Percentiles rank a stretch among this genome's conserved stretches.
Conservation (phyloP, 768 basidiomycete species). For the Rhizopogon salebrosus region DNA sequence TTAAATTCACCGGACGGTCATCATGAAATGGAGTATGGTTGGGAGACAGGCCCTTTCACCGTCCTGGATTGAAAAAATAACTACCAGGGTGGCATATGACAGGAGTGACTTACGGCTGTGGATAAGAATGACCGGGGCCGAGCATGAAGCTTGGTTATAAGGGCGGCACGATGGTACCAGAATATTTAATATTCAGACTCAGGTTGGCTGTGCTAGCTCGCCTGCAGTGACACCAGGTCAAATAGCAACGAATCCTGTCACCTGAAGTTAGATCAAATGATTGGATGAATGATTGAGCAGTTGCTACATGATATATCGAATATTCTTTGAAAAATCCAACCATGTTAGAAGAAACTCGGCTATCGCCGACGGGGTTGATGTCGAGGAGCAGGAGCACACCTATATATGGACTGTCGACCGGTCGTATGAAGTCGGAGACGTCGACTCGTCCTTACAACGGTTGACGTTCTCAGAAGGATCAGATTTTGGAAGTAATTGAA, state of each 20-base stretch:
- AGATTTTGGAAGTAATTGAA: background rate
- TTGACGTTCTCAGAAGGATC: background rate
- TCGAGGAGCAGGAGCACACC: too few relatives aligned
- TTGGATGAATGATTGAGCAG: background rate
- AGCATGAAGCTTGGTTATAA: background rate
- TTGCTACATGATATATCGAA: background rate
- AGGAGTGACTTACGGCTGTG: background rate
- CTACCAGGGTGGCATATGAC: background rate
- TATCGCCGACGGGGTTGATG: background rate
- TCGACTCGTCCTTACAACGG: background rate
- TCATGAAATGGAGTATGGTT: too few relatives aligned
- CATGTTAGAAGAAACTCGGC: conserved; percentile 1
- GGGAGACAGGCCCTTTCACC: too few relatives aligned
- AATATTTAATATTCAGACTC: background rate
- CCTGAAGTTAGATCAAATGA: background rate
- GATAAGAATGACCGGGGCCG: background rate
- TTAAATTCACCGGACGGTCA: background rate
- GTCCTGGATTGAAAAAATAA: background rate
- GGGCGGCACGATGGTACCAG: background rate
- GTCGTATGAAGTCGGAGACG: background rate
- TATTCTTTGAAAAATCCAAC: background rate
- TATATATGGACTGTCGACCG: background rate
- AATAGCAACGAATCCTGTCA: background rate
- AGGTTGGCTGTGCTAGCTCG: background rate
- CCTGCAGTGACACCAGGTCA: background rate